These are phyloP conservation scores for Eucalyptus viminalis DNA, from an alignment of 345 rosid species.

Conservation along the genomic window DNA sequence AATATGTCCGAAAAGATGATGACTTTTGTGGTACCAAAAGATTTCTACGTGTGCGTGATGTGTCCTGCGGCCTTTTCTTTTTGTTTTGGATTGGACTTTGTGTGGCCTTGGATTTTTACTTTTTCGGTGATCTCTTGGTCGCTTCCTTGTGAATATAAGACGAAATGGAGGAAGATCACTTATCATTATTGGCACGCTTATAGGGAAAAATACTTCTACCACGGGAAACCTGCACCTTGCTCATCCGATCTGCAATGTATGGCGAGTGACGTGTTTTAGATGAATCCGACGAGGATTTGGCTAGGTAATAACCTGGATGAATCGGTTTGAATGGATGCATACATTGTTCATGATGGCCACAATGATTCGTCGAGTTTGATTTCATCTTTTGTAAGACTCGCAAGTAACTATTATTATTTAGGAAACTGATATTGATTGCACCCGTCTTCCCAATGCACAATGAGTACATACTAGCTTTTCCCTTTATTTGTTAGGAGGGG, in stretches of 20 bases:
- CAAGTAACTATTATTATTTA: neutral
- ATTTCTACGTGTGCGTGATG: neutral
- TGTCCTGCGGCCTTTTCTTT: neutral
- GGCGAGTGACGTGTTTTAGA: neutral
- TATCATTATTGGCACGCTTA: neutral
- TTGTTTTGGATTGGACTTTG: neutral
- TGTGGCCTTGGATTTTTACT: neutral
- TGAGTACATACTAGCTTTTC: neutral
- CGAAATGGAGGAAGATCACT: neutral
- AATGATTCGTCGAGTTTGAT: neutral
- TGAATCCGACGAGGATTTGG: neutral
- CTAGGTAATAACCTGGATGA: neutral
- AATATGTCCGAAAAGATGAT: neutral
- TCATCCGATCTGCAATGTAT: neutral
- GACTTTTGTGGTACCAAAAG: neutral
- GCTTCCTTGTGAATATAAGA: neutral
- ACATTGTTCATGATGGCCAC: neutral
- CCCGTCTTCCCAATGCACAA: neutral
- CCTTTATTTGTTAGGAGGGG: neutral
- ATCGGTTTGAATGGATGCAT: neutral
- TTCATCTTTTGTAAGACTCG: neutral
- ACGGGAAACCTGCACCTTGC: neutral
- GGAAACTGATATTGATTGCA: neutral
- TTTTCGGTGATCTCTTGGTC: neutral
- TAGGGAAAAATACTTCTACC: neutral